Evolutionary conservation across 768 basidiomycete genomes (phyloP).

Genomic region (Pulveroboletus ravenelii): DNA sequence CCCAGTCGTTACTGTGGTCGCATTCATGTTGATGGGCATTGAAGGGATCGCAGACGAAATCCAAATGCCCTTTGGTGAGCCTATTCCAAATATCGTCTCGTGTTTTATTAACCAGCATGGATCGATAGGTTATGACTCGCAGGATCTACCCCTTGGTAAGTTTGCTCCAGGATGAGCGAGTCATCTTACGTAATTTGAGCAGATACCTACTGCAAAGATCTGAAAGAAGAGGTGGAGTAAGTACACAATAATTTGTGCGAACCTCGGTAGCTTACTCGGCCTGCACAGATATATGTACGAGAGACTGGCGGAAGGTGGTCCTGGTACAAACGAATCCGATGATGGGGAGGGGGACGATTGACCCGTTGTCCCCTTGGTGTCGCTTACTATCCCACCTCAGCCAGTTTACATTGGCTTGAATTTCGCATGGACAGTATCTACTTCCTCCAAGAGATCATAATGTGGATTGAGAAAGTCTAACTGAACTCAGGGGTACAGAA

Average conservation of each 20-base stretch:
- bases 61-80: conserved; percentile 88
- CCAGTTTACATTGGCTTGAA: neutral
- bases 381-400: neutral
- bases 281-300: conserved; percentile 59
- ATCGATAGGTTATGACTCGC: conserved; percentile 49
- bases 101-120: neutral
- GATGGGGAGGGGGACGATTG: conserved; percentile 81
- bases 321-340: conserved; percentile 67
- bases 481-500: conserved; percentile 82
- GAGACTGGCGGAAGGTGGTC: conserved; percentile 67
- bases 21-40: conserved; percentile 91
- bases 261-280: conserved; percentile 6
- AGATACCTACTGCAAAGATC: conserved; percentile 84
- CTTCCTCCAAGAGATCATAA: neutral
- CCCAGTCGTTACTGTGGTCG: conserved; percentile 80
- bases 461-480: conserved; percentile 35
- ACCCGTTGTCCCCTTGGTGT: conserved; percentile 9
- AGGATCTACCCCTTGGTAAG: conserved; percentile 73
- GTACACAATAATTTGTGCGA: conserved; percentile 25
- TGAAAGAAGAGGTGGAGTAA: conserved; percentile 81
- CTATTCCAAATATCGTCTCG: neutral
- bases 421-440: neutral
- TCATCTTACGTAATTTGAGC: neutral
- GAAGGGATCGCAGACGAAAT: conserved; percentile 95
- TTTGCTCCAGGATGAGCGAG: neutral